A percentile compares a stretch with the other conserved stretches of the same genome.
These are phyloP conservation scores for Arabis alpina DNA, from an alignment of 345 rosid genomes.

Conservation along the genomic window DNA sequence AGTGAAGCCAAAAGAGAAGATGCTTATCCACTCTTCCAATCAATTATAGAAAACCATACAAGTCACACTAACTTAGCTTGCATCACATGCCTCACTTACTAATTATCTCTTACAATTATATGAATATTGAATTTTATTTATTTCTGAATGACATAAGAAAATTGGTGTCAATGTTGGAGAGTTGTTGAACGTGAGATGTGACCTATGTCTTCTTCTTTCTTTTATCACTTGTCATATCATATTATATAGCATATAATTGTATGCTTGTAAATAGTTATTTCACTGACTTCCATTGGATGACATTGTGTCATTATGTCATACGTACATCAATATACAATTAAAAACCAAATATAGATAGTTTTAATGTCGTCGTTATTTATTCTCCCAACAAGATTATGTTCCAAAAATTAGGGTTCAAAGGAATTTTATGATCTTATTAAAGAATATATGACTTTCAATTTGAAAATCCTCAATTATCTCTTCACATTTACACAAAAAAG, in stretches of 20 bases:
- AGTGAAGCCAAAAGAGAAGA: constrained; percentile 44
- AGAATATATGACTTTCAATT: too few species aligned
- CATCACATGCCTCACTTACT: constrained; percentile 43
- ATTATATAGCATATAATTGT: constrained; percentile 31
- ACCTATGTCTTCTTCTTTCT: constrained; percentile 35
- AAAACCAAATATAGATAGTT: too few species aligned
- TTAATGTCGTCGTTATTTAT: too few species aligned
- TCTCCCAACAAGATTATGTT: too few species aligned
- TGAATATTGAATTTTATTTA: constrained; percentile 27
- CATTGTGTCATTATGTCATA: background rate
- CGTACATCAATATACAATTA: background rate
- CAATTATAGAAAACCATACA: constrained; percentile 40
- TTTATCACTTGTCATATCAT: constrained; percentile 41
- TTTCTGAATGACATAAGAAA: constrained; percentile 26
- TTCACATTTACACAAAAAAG: too few species aligned
- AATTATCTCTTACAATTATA: constrained; percentile 21
- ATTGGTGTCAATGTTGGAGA: constrained; percentile 41
- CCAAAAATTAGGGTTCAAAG: too few species aligned
- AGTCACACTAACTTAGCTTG: constrained; percentile 44
- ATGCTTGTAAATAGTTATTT: constrained; percentile 9
- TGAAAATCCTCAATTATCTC: too few species aligned
- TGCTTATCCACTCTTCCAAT: constrained; percentile 39
- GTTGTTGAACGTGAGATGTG: constrained; percentile 46
- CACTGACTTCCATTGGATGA: constrained; percentile 10
- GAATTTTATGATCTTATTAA: too few species aligned